Conservation (phyloP, 805 yeast species). For the Suhomyces sp. region DNA sequence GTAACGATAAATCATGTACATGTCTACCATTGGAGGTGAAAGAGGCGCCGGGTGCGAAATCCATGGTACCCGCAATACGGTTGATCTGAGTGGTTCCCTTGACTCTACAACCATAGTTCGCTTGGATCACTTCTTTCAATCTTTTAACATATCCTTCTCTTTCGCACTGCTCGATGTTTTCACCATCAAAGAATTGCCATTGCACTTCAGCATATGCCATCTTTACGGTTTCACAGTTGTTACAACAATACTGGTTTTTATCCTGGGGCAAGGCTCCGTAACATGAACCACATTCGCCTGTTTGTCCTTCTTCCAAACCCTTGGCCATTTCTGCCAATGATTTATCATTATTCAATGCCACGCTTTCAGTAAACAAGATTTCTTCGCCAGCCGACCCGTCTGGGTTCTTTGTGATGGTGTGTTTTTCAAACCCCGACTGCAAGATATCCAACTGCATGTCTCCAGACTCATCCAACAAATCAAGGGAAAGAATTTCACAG, state of each 20-base stretch:
- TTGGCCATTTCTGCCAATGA: constrained; percentile 31
- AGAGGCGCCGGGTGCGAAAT: constrained; percentile 94
- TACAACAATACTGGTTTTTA: constrained; percentile 66
- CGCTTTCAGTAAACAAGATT: constrained; percentile 25
- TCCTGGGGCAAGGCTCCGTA: constrained; percentile 77
- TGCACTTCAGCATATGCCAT: constrained; percentile 71
- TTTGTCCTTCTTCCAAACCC: constrained; percentile 29
- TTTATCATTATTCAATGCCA: constrained; percentile 21
- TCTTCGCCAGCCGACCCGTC: constrained; percentile 46
- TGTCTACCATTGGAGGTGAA: constrained; percentile 60
- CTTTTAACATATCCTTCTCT: constrained; percentile 76
- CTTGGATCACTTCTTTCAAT: constrained; percentile 52
- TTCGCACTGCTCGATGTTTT: constrained; percentile 86
- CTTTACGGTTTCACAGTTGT: constrained; percentile 78
- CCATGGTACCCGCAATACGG: constrained; percentile 86
- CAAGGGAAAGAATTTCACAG: constrained; percentile 78
- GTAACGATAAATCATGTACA: constrained; percentile 81
- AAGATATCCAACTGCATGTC: constrained; percentile 75
- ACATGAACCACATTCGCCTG: constrained; percentile 80
- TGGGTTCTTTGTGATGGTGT: constrained; percentile 48
- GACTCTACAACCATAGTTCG: constrained; percentile 82
- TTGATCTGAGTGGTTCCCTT: constrained; percentile 77
- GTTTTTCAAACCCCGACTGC: constrained; percentile 68
- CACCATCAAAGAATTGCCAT: constrained; percentile 93
- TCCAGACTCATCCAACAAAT: constrained; percentile 86